Evolutionary conservation across 257 asterid genomes (phyloP), one percentile per base, ranked within the genome.

Genomic region (Cordia subcordata): DNA sequence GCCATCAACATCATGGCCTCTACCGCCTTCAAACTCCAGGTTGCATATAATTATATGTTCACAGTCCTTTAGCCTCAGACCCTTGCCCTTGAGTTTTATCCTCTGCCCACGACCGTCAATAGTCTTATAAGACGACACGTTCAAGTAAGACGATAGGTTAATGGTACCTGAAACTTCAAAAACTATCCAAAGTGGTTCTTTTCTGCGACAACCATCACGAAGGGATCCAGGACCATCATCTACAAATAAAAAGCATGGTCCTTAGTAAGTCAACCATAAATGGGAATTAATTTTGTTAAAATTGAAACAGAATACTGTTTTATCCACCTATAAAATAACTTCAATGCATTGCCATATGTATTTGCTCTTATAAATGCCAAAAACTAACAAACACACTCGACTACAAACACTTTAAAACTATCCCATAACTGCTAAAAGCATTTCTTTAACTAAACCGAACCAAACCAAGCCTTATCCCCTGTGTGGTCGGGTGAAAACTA

Each of bases 171-270:
- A 91, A 62, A 88, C 79, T 21, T 84, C 81, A 60, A 91, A 91
- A 50, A 82, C 52, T 20, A 91, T 85, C 98, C 98, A 88, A 1
- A 88, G 54, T 39, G 98, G 90, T 57, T 88, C 96, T 65, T 79
- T 74, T 55, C 59, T 53, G 15, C 96, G 94, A 55, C 98, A 91
- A 13, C 88, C 98, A 17, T 69, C 76, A 2, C 96, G 93, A 17
- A 91, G 88, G 12, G 98, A 85, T 60, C 96, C 98, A 10, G 98
- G 96, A 18, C 98, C 98, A n/a, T 91, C 98, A 57, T 91, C 98
- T 91, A 23, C 35, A 27, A 27, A 27, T 27, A 27, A 27, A 27
- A 27, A n/a, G n/a, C n/a, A n/a, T n/a, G n/a, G n/a, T n/a, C n/a
- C n/a, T n/a, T n/a, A n/a, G n/a, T n/a, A n/a, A n/a, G n/a, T n/a